A percentile compares a stretch with the other conserved stretches of the same genome.
These are phyloP conservation scores for Filobasidium wieringae DNA, from an alignment of 768 basidiomycete genomes.

Conservation along the genomic window DNA sequence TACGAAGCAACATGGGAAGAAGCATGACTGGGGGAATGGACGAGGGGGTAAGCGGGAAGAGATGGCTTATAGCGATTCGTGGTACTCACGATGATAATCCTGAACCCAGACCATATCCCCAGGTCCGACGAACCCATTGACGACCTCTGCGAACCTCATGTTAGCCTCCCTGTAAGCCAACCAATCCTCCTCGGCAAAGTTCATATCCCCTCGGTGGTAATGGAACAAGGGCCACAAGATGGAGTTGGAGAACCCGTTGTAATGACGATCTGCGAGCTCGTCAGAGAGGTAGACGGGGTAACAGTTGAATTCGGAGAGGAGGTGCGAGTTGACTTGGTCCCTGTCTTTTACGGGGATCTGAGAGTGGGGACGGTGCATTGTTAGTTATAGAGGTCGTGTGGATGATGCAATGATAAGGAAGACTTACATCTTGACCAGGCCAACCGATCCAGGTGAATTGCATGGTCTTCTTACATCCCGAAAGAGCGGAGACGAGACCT, in stretches of 20 bases:
- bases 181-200: slow-evolving; percentile 98
- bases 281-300: slow-evolving; percentile 97
- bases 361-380: slow-evolving; percentile 9
- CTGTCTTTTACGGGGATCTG: slow-evolving; percentile 89
- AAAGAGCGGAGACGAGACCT: slow-evolving; percentile 90
- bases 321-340: slow-evolving; percentile 75
- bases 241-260: slow-evolving; percentile 82
- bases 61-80: background rate
- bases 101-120: slow-evolving; percentile 99
- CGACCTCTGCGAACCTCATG: slow-evolving; percentile 80
- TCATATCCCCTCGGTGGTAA: slow-evolving; percentile 99
- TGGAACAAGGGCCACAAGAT: slow-evolving; percentile 99
- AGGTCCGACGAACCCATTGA: slow-evolving; percentile 62
- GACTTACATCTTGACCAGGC: slow-evolving; percentile 48
- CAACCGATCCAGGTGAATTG: slow-evolving; percentile 97
- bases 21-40: slow-evolving; percentile 67
- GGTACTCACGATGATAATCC: slow-evolving; percentile 28
- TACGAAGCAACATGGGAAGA: slow-evolving; percentile 85
- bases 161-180: slow-evolving; percentile 92
- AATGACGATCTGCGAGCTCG: slow-evolving; percentile 95
- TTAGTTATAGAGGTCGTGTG: background rate
- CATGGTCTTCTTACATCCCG: slow-evolving; percentile 96
- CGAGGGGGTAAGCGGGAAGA: too few relatives aligned
- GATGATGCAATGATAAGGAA: background rate
- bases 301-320: slow-evolving; percentile 90